phyloP scores from a whole-genome alignment of 2,329 filamentous ascomycete genomes.

The Phyllosticta paracitricarpa region DNA sequence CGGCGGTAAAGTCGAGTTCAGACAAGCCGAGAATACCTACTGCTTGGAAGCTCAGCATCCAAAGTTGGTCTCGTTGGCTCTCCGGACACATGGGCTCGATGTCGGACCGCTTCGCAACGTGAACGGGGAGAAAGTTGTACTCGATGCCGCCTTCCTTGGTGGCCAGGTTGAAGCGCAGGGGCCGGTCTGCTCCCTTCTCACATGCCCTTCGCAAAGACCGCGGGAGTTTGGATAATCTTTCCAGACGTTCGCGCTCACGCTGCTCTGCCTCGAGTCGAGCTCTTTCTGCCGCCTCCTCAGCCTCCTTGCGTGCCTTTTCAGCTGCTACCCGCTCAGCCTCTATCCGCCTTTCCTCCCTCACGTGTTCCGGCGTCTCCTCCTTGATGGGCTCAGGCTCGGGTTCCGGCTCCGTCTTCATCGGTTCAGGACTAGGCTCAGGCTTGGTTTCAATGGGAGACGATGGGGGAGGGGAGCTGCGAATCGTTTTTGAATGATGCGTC shows the following conservation, averaged over 20 bases:
- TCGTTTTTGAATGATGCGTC: constrained; percentile 2
- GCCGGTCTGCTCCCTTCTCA: constrained; percentile 26
- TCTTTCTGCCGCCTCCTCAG: constrained; percentile 13
- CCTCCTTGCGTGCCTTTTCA: constrained; percentile 24
- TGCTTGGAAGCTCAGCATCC: constrained; percentile 30
- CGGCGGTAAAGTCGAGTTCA: constrained; percentile 27
- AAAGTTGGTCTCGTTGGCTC: constrained; percentile 18
- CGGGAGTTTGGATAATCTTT: constrained; percentile 26
- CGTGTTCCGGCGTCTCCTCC: constrained; percentile 5
- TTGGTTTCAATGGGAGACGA: constrained; percentile 5
- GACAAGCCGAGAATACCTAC: constrained; percentile 31
- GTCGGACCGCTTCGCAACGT: constrained; percentile 25
- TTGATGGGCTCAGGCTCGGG: constrained; percentile 14
- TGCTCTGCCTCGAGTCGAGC: constrained; percentile 5
- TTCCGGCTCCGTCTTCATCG: constrained; percentile 17
- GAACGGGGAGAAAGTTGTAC: constrained; percentile 28
- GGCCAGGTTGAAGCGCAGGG: constrained; percentile 24
- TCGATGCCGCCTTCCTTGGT: constrained; percentile 30
- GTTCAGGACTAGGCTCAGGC: background rate
- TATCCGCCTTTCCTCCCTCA: constrained; percentile 2
- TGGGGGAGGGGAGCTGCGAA: constrained; percentile 7
- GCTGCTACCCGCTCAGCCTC: constrained; percentile 16
- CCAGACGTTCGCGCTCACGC: constrained; percentile 20
- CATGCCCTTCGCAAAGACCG: constrained; percentile 27
- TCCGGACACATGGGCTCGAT: constrained; percentile 11